phyloP scores from a whole-genome alignment of 345 rosid genomes.

The Populus pruinosa region DNA sequence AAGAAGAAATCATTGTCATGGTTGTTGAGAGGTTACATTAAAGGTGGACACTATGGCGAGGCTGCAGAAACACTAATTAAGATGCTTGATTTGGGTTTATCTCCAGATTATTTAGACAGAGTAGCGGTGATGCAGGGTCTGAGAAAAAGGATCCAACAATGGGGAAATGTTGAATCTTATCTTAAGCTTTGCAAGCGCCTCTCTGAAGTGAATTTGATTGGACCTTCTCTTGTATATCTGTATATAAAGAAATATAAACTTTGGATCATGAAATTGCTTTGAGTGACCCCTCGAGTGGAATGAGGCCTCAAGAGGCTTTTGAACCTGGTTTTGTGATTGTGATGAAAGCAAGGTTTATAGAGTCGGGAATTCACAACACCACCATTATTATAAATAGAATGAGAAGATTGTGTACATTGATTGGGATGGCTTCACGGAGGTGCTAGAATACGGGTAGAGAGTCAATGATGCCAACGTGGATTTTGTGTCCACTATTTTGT shows the following conservation, averaged over 20 bases:
- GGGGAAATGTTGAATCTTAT: conserved; percentile 55
- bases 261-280: conserved; percentile 78
- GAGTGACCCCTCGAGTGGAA: conserved; percentile 9
- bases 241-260: conserved; percentile 65
- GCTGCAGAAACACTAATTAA: conserved; percentile 62
- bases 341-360: neutral
- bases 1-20: conserved; percentile 72
- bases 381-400: neutral
- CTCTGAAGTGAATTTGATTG: conserved; percentile 57
- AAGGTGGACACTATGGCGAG: conserved; percentile 77
- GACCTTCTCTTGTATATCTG: conserved; percentile 77
- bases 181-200: conserved; percentile 65
- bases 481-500: neutral
- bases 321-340: neutral
- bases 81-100: conserved; percentile 75
- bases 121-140: conserved; percentile 85
- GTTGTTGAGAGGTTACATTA: conserved; percentile 80
- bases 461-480: conserved; percentile 1
- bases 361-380: neutral
- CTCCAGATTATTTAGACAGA: conserved; percentile 81
- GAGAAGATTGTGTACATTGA: conserved; percentile 22
- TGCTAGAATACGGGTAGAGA: neutral
- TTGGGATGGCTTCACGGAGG: conserved; percentile 5
- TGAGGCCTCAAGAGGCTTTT: neutral
- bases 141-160: conserved; percentile 62